Evolutionary conservation across 306 rosid genomes (phyloP).

Genomic region (Sophora flavescens): DNA sequence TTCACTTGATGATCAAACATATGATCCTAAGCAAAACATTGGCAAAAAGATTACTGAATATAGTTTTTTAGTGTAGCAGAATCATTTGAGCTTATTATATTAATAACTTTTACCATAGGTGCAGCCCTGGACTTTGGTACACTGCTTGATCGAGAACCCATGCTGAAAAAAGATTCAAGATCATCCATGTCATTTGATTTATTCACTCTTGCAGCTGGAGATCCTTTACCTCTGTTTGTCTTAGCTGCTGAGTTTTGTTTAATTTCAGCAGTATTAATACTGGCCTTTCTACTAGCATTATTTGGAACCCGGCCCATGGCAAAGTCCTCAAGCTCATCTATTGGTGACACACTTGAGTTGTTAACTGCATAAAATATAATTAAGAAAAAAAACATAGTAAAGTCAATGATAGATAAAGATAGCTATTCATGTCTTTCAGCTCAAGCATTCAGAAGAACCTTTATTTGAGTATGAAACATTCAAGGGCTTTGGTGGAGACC

Average conservation of each 20-base stretch:
- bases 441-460: slow-evolving; percentile 55
- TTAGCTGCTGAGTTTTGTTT: slow-evolving; percentile 50
- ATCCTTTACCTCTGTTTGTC: slow-evolving; percentile 48
- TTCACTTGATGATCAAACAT: slow-evolving; percentile 53
- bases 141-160: slow-evolving; percentile 73
- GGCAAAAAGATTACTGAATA: slow-evolving; percentile 46
- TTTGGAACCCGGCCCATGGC: slow-evolving; percentile 62
- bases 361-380: slow-evolving; percentile 55
- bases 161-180: slow-evolving; percentile 76
- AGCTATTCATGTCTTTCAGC: slow-evolving; percentile 31
- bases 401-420: slow-evolving; percentile 26
- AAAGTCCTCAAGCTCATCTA: slow-evolving; percentile 90
- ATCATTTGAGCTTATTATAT: slow-evolving; percentile 35
- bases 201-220: slow-evolving; percentile 46
- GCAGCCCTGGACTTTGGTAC: slow-evolving; percentile 80
- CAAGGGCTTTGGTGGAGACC: slow-evolving; percentile 70
- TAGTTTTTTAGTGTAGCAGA: slow-evolving; percentile 33
- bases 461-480: slow-evolving; percentile 54
- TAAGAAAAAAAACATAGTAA: slow-evolving; percentile 28
- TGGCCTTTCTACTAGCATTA: slow-evolving; percentile 52
- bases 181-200: slow-evolving; percentile 55
- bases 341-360: slow-evolving; percentile 57
- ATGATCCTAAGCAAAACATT: slow-evolving; percentile 65
- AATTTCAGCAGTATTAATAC: slow-evolving; percentile 43
- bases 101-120: slow-evolving; percentile 59